These are phyloP conservation scores for Lachnellula hyalina DNA, from an alignment of 2,329 filamentous ascomycete genomes.

Conservation along the genomic window DNA sequence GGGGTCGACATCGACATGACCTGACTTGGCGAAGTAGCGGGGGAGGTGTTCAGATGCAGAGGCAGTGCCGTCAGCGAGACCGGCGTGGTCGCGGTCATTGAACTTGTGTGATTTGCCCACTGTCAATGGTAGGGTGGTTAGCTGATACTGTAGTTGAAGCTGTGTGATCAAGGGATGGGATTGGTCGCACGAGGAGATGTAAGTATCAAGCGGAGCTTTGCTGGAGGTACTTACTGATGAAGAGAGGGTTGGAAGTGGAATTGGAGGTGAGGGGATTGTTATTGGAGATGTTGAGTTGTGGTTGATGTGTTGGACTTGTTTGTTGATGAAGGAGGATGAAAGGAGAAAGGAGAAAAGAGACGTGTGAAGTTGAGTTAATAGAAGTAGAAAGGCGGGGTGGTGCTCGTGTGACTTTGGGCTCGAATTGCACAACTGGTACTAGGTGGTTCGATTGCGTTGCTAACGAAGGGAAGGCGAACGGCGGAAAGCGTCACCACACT, in stretches of 20 bases:
- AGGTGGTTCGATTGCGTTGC: too few relatives aligned
- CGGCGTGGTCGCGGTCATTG: slow-evolving; percentile 85
- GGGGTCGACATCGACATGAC: slow-evolving; percentile 74
- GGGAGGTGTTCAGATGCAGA: slow-evolving; percentile 66
- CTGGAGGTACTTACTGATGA: slow-evolving; percentile 24
- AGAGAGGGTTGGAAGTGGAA: slow-evolving; percentile 8
- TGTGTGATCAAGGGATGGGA: slow-evolving; percentile 6
- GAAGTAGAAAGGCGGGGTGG: neutral
- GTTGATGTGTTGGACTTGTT: slow-evolving; percentile 7
- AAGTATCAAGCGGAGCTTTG: slow-evolving; percentile 10
- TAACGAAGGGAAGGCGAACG: too few relatives aligned
- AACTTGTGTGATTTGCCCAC: slow-evolving; percentile 98
- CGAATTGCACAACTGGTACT: too few relatives aligned
- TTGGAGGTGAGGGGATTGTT: slow-evolving; percentile 4
- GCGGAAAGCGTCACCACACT: too few relatives aligned
- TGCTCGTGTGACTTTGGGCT: neutral
- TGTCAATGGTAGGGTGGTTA: slow-evolving; percentile 35
- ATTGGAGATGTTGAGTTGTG: slow-evolving; percentile 1
- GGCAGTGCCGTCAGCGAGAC: slow-evolving; percentile 66
- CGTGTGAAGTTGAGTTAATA: slow-evolving; percentile 3
- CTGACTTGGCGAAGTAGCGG: slow-evolving; percentile 88
- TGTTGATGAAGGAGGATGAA: slow-evolving; percentile 11
- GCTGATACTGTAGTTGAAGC: slow-evolving; percentile 1
- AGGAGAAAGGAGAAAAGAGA: slow-evolving; percentile 2
- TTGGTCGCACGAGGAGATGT: slow-evolving; percentile 12